Conservation (phyloP, 441 rosid genomes). For the Brassica hybrid region DNA sequence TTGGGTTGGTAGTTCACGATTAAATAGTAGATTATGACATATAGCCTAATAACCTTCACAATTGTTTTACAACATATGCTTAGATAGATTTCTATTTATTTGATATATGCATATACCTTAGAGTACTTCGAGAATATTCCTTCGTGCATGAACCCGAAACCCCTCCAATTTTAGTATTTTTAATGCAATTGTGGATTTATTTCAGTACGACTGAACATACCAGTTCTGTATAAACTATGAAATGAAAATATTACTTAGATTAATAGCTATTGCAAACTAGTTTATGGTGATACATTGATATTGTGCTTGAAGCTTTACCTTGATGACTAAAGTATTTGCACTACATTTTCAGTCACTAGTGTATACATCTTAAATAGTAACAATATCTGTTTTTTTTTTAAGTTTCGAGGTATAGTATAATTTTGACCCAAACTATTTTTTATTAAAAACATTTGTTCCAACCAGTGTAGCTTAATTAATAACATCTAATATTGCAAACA, state of each 20-base stretch:
- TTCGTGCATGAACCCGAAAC: slow-evolving; percentile 13
- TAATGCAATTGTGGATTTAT: neutral
- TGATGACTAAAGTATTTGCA: neutral
- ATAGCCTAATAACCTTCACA: neutral
- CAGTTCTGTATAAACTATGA: neutral
- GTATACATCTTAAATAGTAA: neutral
- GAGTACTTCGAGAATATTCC: slow-evolving; percentile 22
- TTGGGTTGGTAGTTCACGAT: slow-evolving; percentile 2
- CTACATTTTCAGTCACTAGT: neutral
- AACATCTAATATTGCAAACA: neutral
- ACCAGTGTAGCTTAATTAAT: neutral
- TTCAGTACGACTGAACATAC: neutral
- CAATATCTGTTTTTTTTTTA: neutral
- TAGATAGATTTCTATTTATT: neutral
- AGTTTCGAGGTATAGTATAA: neutral
- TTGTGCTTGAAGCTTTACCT: neutral
- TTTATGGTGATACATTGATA: neutral
- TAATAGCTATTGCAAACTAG: neutral
- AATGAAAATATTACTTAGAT: neutral
- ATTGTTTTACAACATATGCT: neutral
- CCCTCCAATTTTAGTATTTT: slow-evolving; percentile 9
- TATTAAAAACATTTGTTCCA: neutral
- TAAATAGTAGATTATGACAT: slow-evolving; percentile 13
- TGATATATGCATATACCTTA: neutral
- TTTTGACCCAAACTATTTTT: neutral